Conservation (phyloP, 176 grass and related monocot species). For the Ensete glaucum region DNA sequence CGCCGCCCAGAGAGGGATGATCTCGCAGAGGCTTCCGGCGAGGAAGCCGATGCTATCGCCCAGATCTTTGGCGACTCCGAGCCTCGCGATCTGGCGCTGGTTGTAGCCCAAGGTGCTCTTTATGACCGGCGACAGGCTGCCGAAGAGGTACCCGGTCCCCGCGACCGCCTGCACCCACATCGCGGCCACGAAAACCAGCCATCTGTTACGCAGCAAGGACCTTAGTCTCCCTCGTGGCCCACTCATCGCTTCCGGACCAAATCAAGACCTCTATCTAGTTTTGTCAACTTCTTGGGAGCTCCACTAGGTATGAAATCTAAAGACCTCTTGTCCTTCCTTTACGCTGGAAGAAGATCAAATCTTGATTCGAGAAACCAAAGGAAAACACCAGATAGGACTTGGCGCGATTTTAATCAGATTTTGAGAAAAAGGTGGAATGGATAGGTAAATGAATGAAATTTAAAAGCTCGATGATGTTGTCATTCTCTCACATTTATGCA, state of each 20-base stretch:
- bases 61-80: not conserved
- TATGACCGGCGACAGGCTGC: not conserved
- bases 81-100: not conserved
- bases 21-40: not conserved
- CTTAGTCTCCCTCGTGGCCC: not conserved
- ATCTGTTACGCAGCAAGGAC: not conserved
- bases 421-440: no score
- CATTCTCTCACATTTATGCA: no score
- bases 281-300: no score
- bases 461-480: no score
- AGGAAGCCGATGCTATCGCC: conserved; percentile 7
- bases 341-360: no score
- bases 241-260: not conserved
- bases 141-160: not conserved
- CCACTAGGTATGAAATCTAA: no score
- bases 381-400: no score
- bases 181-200: not conserved
- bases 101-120: not conserved
- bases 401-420: no score
- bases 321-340: no score
- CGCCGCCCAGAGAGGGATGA: conserved; percentile 1
- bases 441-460: no score
- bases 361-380: no score
- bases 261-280: no score
- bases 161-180: conserved; percentile 5